phyloP scores from a whole-genome alignment of 495 filamentous ascomycete species.

The Aspergillus hancockii region DNA sequence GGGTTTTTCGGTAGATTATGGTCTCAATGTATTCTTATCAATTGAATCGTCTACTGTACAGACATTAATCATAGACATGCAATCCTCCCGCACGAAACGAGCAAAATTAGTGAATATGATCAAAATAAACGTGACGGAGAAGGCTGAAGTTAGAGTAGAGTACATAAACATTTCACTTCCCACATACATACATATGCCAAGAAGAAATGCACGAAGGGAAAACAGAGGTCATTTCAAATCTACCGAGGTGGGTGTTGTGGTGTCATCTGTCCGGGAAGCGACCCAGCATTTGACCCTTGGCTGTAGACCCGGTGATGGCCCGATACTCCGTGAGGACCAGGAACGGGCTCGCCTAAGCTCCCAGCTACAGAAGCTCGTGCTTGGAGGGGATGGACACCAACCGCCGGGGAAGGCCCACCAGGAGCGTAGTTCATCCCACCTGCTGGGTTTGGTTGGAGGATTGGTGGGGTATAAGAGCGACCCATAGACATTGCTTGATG shows the following conservation, averaged over 20 bases:
- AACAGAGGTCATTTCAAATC: background rate
- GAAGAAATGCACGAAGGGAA: background rate
- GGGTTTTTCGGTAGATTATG: background rate
- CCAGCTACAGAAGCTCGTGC: conserved; percentile 35
- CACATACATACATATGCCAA: conserved; percentile 11
- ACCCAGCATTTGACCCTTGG: conserved; percentile 36
- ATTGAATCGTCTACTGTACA: conserved; percentile 27
- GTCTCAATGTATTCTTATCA: conserved; percentile 7
- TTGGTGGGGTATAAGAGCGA: conserved; percentile 43
- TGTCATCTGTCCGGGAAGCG: conserved; percentile 30
- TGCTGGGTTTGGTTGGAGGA: conserved; percentile 33
- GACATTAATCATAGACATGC: conserved; percentile 18
- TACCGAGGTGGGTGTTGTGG: conserved; percentile 38
- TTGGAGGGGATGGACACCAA: conserved; percentile 36
- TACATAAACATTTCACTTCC: conserved; percentile 13
- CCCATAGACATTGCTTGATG: conserved; percentile 34
- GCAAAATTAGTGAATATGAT: conserved; percentile 4
- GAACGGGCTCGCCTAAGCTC: conserved; percentile 24
- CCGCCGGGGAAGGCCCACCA: conserved; percentile 23
- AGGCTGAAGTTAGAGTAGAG: conserved; percentile 7
- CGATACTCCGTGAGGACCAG: conserved; percentile 19
- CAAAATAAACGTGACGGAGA: background rate
- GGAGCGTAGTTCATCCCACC: conserved; percentile 38
- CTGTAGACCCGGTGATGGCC: conserved; percentile 48
- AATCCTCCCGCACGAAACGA: conserved; percentile 1